Percentiles rank a stretch among this genome's conserved stretches.
These are phyloP conservation scores for Trichomonas tenax DNA, from an alignment of 208 protist species.

Conservation along the genomic window DNA sequence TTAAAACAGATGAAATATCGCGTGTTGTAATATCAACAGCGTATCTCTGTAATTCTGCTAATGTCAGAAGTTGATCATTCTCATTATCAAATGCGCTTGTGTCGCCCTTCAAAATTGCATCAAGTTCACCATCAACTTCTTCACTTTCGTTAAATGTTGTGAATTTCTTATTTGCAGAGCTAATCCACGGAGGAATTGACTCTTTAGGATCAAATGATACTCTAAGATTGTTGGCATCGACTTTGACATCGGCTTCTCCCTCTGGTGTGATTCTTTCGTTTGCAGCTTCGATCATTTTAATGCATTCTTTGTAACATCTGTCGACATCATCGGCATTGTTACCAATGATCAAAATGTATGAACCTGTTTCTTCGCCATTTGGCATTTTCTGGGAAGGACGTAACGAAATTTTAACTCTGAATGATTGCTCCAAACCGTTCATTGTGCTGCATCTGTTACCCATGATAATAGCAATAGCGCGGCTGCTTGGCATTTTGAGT, in stretches of 20 bases:
- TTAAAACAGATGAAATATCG: background rate
- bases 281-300: background rate
- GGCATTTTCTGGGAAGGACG: background rate
- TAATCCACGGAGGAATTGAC: background rate
- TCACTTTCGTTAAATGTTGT: background rate
- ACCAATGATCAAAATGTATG: background rate
- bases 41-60: background rate
- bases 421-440: background rate
- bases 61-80: background rate
- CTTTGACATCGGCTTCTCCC: background rate
- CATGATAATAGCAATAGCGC: background rate
- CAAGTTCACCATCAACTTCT: background rate
- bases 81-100: background rate
- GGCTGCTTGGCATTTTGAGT: background rate
- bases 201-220: background rate
- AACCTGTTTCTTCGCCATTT: background rate
- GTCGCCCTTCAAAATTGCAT: background rate
- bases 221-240: background rate
- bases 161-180: background rate
- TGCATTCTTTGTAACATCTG: background rate
- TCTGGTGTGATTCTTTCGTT: background rate
- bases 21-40: background rate
- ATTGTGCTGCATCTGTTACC: background rate
- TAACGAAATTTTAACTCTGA: background rate
- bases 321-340: background rate